These are phyloP conservation scores for Penicillium griseofulvum DNA, from an alignment of 2,329 filamentous ascomycete species.

Conservation along the genomic window DNA sequence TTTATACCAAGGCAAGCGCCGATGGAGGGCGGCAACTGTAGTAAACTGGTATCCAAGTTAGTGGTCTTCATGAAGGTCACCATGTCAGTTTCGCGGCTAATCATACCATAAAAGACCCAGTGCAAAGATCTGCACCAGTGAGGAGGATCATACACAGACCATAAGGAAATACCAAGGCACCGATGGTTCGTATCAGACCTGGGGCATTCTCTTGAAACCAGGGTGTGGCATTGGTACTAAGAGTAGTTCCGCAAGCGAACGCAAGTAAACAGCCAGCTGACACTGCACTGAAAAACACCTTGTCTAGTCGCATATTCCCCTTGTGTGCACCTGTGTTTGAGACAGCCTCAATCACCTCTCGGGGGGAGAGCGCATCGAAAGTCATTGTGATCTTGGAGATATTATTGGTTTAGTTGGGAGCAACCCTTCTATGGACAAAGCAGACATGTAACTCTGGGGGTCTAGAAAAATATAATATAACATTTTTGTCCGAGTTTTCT, in stretches of 20 bases:
- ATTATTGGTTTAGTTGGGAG: neutral
- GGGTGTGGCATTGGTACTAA: constrained; percentile 48
- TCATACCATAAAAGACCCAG: constrained; percentile 46
- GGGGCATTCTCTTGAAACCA: constrained; percentile 52
- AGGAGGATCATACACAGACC: constrained; percentile 52
- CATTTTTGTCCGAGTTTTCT: too few species aligned
- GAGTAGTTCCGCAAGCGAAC: constrained; percentile 50
- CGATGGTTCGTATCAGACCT: constrained; percentile 48
- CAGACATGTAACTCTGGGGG: neutral
- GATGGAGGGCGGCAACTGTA: constrained; percentile 45
- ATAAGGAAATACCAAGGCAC: constrained; percentile 50
- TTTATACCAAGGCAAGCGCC: constrained; percentile 37
- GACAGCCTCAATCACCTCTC: constrained; percentile 52
- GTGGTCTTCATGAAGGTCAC: neutral
- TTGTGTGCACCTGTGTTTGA: constrained; percentile 52
- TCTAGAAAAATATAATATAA: too few species aligned
- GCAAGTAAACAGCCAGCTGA: constrained; percentile 53
- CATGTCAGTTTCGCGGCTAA: neutral
- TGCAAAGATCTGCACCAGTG: constrained; percentile 51
- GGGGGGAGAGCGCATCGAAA: constrained; percentile 47
- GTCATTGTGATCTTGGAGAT: constrained; percentile 10
- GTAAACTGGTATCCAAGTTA: constrained; percentile 36
- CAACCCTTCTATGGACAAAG: too few species aligned
- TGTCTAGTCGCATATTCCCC: constrained; percentile 53
- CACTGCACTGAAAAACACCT: constrained; percentile 53